phyloP scores from a whole-genome alignment of 2,329 filamentous ascomycete species.

The Graphilbum fragrans region DNA sequence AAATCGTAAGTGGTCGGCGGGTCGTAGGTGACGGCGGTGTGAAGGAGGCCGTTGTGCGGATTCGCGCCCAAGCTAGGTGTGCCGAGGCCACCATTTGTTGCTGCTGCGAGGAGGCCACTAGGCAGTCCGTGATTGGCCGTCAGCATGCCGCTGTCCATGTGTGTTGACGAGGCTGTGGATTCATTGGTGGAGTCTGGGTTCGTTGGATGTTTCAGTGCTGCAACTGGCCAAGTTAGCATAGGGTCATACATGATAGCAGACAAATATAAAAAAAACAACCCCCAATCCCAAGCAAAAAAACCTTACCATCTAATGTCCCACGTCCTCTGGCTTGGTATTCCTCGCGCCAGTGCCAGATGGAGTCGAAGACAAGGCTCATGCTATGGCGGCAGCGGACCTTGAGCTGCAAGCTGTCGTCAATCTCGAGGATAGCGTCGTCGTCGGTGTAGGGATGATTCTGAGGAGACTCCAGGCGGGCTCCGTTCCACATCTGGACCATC shows the following conservation, averaged over 20 bases:
- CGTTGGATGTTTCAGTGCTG: constrained; percentile 74
- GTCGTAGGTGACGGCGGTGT: constrained; percentile 43
- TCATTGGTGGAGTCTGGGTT: constrained; percentile 70
- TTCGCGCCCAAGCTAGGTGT: constrained; percentile 30
- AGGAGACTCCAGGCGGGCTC: constrained; percentile 38
- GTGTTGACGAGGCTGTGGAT: constrained; percentile 57
- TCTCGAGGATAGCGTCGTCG: constrained; percentile 34
- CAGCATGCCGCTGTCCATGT: constrained; percentile 48
- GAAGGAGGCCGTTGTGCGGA: constrained; percentile 30
- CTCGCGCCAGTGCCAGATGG: constrained; percentile 75
- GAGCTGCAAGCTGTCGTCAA: constrained; percentile 63
- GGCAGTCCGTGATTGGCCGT: constrained; percentile 33
- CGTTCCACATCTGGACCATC: constrained; percentile 82
- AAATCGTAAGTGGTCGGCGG: constrained; percentile 57
- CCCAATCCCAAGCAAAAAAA: constrained; percentile 4
- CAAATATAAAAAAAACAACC: background rate
- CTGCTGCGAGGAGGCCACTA: constrained; percentile 32
- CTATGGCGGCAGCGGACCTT: constrained; percentile 77
- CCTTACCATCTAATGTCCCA: constrained; percentile 59
- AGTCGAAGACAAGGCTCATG: constrained; percentile 76
- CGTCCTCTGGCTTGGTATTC: constrained; percentile 63
- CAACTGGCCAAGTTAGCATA: constrained; percentile 8
- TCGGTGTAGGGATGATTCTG: constrained; percentile 32
- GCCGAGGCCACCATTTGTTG: constrained; percentile 38
- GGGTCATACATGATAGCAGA: background rate